These are phyloP conservation scores for Agrocybe chaxingu DNA, from an alignment of 768 basidiomycete genomes.

Conservation along the genomic window DNA sequence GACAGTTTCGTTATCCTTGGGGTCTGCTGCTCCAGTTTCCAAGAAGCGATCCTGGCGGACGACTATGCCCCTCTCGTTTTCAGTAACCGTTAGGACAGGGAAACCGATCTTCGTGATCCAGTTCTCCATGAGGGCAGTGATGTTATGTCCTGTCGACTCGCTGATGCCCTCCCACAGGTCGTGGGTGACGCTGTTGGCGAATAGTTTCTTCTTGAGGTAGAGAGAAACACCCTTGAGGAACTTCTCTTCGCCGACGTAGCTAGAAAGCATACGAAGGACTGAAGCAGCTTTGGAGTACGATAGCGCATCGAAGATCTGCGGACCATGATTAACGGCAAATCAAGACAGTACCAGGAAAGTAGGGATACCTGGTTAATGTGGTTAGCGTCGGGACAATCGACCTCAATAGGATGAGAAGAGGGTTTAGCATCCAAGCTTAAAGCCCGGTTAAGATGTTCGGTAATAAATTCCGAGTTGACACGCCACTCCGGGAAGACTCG, in stretches of 20 bases:
- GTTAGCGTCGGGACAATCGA: conserved; percentile 83
- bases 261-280: conserved; percentile 93
- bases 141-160: conserved; percentile 68
- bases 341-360: background rate
- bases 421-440: conserved; percentile 79
- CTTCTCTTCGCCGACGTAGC: conserved; percentile 82
- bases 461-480: conserved; percentile 77
- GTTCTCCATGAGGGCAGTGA: conserved; percentile 81
- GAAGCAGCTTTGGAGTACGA: conserved; percentile 86
- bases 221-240: conserved; percentile 88
- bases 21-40: conserved; percentile 74
- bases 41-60: conserved; percentile 92
- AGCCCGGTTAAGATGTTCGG: conserved; percentile 71
- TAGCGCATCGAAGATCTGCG: conserved; percentile 83
- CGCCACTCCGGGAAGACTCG: conserved; percentile 87
- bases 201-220: conserved; percentile 88
- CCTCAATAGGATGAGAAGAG: conserved; percentile 92
- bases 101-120: conserved; percentile 91
- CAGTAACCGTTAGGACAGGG: conserved; percentile 86
- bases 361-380: conserved; percentile 66
- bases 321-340: background rate
- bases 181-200: conserved; percentile 77
- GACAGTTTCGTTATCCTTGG: conserved; percentile 82
- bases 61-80: conserved; percentile 65
- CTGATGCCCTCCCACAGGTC: conserved; percentile 89